Evolutionary conservation across 2,329 filamentous ascomycete species (phyloP), one percentile per base, ranked within the genome.

Genomic region (Apiospora kogelbergensis): DNA sequence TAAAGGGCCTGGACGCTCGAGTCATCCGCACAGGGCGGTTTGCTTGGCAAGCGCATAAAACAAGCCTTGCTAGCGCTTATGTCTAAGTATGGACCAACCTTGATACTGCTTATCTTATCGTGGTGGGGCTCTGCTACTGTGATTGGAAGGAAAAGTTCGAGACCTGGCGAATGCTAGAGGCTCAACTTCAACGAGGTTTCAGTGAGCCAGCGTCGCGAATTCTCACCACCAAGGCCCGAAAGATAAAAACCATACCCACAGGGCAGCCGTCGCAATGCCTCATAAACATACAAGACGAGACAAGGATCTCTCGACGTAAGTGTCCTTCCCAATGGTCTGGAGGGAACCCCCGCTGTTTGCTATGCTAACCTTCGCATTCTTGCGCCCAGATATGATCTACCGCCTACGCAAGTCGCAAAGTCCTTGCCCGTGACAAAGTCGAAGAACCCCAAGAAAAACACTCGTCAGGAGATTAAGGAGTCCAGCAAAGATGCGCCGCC

Each of bases 281-380:
- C 93, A 95, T 83, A 97, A 97, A 82, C 93, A 97, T 79, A 95
- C 91, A 72, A 87, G 92, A 73, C 88, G 88, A 68, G 84, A 83
- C 13, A 83, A 84, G 66, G 86, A 90, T 70, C 82, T 83, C 65
- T 83, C 83, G 20, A 83, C 83, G 90, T 90, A 78, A 73, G 84
- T 77, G 37, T 13, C 17, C 42, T 45, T 53, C 9, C 24, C 44
- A 66, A 26, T 3, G 20, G 17, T 3, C 20, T 37, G 30, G 20
- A 17, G 10, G 53, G 30, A 57, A 33, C 3, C 30, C 20, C 53
- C 17, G 6, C 41, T 7, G 3, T 30, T 9, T 30, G 7, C 63
- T 13, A 45, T n/a, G 63, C 63, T 65, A 22, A 65, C 24, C 60
- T 40, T 48, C 46, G 68, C 63, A 60, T 33, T 33, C 63, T 11